Evolutionary conservation across 2,329 filamentous ascomycete genomes (phyloP).

Genomic region (Tolypocladium endophyticum): DNA sequence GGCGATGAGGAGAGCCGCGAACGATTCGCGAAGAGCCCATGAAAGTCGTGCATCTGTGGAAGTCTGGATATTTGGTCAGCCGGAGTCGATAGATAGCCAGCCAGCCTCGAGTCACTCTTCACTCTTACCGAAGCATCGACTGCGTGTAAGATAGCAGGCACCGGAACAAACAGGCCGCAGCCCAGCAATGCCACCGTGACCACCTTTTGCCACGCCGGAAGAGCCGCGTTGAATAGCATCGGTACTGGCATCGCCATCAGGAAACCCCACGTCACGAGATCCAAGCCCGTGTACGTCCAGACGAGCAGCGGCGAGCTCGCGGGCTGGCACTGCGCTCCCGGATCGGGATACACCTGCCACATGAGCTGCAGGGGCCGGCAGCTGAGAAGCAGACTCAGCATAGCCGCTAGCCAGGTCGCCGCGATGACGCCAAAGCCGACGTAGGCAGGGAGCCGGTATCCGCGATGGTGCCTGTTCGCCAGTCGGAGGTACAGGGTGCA

Average conservation of each 20-base stretch:
- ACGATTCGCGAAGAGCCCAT: slow-evolving; percentile 4
- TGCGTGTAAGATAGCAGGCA: background rate
- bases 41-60: background rate
- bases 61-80: background rate
- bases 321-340: slow-evolving; percentile 1
- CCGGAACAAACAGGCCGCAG: background rate
- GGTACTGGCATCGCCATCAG: background rate
- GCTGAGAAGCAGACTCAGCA: slow-evolving; percentile 2
- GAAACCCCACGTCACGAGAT: slow-evolving; percentile 1
- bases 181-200: background rate
- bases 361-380: slow-evolving; percentile 3
- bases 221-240: background rate
- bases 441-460: background rate
- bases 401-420: slow-evolving; percentile 1
- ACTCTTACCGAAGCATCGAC: slow-evolving; percentile 1
- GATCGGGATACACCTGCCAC: slow-evolving; percentile 3
- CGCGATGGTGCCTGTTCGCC: background rate
- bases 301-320: slow-evolving; percentile 3
- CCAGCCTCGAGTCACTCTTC: no score
- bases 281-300: slow-evolving; percentile 4
- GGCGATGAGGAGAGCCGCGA: background rate
- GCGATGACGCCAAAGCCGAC: slow-evolving; percentile 2
- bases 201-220: background rate
- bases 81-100: no score
- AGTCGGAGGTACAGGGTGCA: slow-evolving; percentile 1